phyloP scores from a whole-genome alignment of 495 filamentous ascomycete species.

The Xylona heveae region DNA sequence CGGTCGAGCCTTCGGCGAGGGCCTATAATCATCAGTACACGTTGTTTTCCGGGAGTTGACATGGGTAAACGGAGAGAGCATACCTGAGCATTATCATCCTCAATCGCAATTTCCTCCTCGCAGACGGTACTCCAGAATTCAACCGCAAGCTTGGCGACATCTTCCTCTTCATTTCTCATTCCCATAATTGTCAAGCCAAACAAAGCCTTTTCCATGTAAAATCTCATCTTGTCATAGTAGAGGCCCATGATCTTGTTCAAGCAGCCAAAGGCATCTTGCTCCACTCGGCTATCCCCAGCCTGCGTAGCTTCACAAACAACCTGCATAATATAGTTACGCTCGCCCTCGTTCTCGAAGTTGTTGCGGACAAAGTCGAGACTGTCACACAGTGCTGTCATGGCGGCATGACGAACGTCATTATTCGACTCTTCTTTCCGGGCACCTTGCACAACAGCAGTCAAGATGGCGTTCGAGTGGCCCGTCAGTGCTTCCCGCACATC shows the following conservation, averaged over 20 bases:
- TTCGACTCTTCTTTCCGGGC: slow-evolving; percentile 90
- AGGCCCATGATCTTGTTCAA: slow-evolving; percentile 94
- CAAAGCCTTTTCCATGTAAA: slow-evolving; percentile 99
- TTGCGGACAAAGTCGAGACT: slow-evolving; percentile 94
- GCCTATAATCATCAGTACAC: slow-evolving; percentile 10
- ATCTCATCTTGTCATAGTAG: slow-evolving; percentile 98
- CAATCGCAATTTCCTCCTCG: slow-evolving; percentile 92
- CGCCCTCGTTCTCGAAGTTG: slow-evolving; percentile 97
- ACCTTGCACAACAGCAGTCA: slow-evolving; percentile 93
- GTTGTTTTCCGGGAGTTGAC: slow-evolving; percentile 8
- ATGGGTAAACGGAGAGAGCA: slow-evolving; percentile 2
- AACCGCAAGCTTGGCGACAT: slow-evolving; percentile 91
- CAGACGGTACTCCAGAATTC: slow-evolving; percentile 99
- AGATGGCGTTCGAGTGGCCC: slow-evolving; percentile 84
- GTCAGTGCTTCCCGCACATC: slow-evolving; percentile 67
- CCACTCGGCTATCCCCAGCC: slow-evolving; percentile 68
- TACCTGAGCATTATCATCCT: slow-evolving; percentile 87
- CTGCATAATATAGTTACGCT: slow-evolving; percentile 99
- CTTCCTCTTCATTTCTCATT: slow-evolving; percentile 95
- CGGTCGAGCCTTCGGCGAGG: slow-evolving; percentile 48
- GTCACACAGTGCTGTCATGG: slow-evolving; percentile 83
- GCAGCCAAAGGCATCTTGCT: slow-evolving; percentile 89
- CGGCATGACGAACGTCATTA: slow-evolving; percentile 70
- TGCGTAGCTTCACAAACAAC: slow-evolving; percentile 98
- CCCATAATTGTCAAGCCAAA: slow-evolving; percentile 97